phyloP scores from a whole-genome alignment of 441 rosid genomes.

The Erodium chrysanthum region DNA sequence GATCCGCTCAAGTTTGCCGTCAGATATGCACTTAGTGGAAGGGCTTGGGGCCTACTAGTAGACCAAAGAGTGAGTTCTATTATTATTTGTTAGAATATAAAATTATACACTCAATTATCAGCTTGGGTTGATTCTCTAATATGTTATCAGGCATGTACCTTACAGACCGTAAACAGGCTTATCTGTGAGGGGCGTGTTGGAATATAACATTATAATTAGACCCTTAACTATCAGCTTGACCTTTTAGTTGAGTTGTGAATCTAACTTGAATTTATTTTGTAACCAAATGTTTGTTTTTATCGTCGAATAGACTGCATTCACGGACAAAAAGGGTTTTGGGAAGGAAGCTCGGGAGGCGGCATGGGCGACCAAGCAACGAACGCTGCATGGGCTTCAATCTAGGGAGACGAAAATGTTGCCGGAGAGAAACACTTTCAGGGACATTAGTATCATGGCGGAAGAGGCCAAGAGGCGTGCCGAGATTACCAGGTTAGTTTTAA shows the following conservation, averaged over 20 bases:
- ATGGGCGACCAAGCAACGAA: constrained; percentile 47
- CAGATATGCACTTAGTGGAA: constrained; percentile 48
- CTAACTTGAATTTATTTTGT: too few relatives aligned
- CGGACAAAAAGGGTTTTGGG: constrained; percentile 40
- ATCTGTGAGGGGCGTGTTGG: too few relatives aligned
- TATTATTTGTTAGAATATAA: neutral
- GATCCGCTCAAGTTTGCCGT: constrained; percentile 74
- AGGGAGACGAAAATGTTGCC: constrained; percentile 11
- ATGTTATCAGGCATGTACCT: too few relatives aligned
- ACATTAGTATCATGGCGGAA: constrained; percentile 43
- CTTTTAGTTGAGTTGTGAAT: too few relatives aligned
- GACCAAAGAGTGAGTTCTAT: constrained; percentile 27
- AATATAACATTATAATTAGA: too few relatives aligned
- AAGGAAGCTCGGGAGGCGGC: constrained; percentile 42
- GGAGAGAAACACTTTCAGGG: constrained; percentile 31
- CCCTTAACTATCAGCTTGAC: too few relatives aligned
- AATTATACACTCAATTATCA: too few relatives aligned
- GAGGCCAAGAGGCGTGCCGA: constrained; percentile 54
- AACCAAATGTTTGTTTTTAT: too few relatives aligned
- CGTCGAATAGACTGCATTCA: constrained; percentile 46
- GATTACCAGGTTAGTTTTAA: constrained; percentile 34
- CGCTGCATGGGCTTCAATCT: constrained; percentile 39
- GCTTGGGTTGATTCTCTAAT: too few relatives aligned
- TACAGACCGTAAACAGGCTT: too few relatives aligned
- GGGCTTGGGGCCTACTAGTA: constrained; percentile 43